These are phyloP conservation scores for Malus sylvestris DNA, from an alignment of 306 rosid genomes.

Conservation along the genomic window DNA sequence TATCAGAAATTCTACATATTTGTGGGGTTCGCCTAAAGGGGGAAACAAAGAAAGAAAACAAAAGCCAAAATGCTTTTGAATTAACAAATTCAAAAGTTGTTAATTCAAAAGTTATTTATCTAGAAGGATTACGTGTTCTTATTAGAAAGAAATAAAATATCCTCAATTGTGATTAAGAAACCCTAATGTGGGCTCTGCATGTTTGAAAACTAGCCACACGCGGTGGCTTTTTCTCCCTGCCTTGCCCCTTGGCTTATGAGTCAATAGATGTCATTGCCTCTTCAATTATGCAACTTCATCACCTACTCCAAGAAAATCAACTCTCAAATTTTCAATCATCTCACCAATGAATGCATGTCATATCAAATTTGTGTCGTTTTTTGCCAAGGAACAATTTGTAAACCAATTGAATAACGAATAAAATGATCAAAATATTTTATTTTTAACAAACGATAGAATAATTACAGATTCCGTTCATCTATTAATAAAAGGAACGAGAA, in stretches of 20 bases:
- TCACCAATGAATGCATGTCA: not conserved
- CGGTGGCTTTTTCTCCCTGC: not conserved
- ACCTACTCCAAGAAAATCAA: not conserved
- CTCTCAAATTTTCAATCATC: too few relatives aligned
- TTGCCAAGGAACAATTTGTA: too few relatives aligned
- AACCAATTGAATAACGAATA: too few relatives aligned
- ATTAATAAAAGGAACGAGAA: too few relatives aligned
- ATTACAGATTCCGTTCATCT: too few relatives aligned
- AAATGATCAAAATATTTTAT: too few relatives aligned
- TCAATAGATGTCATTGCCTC: not conserved
- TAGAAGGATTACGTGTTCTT: not conserved
- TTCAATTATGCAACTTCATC: not conserved
- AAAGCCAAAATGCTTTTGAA: not conserved
- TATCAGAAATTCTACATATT: not conserved
- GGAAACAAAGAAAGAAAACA: not conserved
- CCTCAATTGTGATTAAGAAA: too few relatives aligned
- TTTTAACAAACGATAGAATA: too few relatives aligned
- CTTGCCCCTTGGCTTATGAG: not conserved
- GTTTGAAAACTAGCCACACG: not conserved
- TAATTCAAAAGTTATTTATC: not conserved
- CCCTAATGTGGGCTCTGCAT: not conserved
- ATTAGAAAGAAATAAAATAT: not conserved
- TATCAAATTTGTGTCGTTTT: not conserved
- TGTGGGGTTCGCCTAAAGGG: not conserved
- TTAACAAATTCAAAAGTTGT: too few relatives aligned